Evolutionary conservation across 202 grass and related monocot species (phyloP), one percentile per base, ranked within the genome.

Genomic region (Schoenoplectus triqueter): DNA sequence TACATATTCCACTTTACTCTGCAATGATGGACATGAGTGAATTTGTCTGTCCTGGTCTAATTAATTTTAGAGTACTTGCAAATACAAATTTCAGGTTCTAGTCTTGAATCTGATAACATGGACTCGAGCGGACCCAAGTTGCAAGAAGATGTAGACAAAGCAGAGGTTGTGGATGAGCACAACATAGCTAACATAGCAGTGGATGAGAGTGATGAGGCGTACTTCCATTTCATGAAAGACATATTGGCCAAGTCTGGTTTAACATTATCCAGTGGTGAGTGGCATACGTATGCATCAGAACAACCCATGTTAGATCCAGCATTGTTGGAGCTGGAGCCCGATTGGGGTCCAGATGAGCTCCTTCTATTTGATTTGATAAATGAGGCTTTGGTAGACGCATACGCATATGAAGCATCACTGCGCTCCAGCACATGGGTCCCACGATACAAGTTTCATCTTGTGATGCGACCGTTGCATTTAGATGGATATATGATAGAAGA

Each of bases 311-410:
- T 81, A 17, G 94, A 92, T 48, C 95, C 91, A 11, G 76, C 87
- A 82, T 72, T 91, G 39, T 93, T 98, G 7, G 93, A 95, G 66
- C 87, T 91, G 19, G 92, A 91, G n/a, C 80, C 87, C 3, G 72
- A 89, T 6, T 90, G 55, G 10, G 81, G 79, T 66, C 84, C 85
- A 4, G 92, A 90, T 64, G 90, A 87, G 80, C 91, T 98, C 90
- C 95, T 95, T 79, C 83, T 98, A 61, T 98, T 95, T 80, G 93
- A 98, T 89, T 89, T 95, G 64, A 94, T 95, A 76, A 95, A 98
- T 19, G 93, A 98, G 63, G 88, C 93, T 80, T 88, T 98, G 22
- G 7, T 95, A 72, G 85, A 92, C 2, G 90, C 91, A 56, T 94
- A 95, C 2, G 90, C 91, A 56, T 94, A 95, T 41, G 86, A 94